Conservation (phyloP, 768 basidiomycete species). For the Lactifluus pinguis region DNA sequence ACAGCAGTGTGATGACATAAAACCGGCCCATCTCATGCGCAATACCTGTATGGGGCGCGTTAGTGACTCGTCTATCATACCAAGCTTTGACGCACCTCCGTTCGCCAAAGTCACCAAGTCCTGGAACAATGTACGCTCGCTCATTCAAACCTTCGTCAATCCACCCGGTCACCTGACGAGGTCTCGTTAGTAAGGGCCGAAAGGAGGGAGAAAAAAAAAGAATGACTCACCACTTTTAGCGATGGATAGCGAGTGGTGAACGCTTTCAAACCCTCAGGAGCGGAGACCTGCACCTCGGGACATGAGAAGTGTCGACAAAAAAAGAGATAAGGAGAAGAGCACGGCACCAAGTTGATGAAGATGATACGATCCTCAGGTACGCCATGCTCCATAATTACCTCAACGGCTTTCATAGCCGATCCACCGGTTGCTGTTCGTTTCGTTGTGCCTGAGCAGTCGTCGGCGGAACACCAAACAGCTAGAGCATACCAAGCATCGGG, state of each 20-base stretch:
- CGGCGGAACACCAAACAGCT: neutral
- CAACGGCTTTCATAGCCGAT: slow-evolving; percentile 95
- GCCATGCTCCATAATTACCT: slow-evolving; percentile 83
- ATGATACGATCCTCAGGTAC: slow-evolving; percentile 94
- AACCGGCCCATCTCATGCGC: slow-evolving; percentile 5
- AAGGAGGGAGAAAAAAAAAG: neutral
- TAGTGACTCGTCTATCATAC: neutral
- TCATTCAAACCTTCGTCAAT: slow-evolving; percentile 90
- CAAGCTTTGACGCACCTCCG: slow-evolving; percentile 43
- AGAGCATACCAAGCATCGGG: slow-evolving; percentile 82
- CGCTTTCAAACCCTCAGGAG: slow-evolving; percentile 79
- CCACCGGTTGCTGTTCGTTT: slow-evolving; percentile 73
- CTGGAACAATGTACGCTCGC: slow-evolving; percentile 84
- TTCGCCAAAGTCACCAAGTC: slow-evolving; percentile 97
- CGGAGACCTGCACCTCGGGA: slow-evolving; percentile 53
- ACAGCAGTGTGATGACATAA: neutral
- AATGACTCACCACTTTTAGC: slow-evolving; percentile 57
- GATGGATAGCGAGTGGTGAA: slow-evolving; percentile 71
- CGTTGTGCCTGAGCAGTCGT: slow-evolving; percentile 19
- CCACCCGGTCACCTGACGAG: slow-evolving; percentile 80
- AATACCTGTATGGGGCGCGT: slow-evolving; percentile 11
- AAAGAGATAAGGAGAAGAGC: neutral
- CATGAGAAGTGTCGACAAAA: neutral
- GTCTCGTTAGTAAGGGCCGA: neutral
- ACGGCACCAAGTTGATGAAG: slow-evolving; percentile 79